Evolutionary conservation across 2,329 filamentous ascomycete genomes (phyloP).

Genomic region (Xylariaceae sp.): DNA sequence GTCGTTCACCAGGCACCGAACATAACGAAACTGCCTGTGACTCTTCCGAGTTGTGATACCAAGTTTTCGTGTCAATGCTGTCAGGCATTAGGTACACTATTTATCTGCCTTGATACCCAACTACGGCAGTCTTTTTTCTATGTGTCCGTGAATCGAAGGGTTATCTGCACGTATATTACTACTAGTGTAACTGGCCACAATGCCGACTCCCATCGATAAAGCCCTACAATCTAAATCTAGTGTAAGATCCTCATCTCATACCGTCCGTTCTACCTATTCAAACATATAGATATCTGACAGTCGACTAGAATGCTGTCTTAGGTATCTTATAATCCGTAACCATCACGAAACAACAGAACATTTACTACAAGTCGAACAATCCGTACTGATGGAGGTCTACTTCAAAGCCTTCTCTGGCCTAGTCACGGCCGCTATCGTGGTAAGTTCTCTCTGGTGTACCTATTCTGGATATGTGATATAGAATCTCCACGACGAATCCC

Average conservation of each 20-base stretch:
- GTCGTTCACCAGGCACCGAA: neutral
- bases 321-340: conserved; percentile 43
- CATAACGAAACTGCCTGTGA: neutral
- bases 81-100: too few species aligned
- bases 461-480: neutral
- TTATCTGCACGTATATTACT: neutral
- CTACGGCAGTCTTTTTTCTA: neutral
- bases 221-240: conserved; percentile 57
- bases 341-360: neutral
- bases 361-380: conserved; percentile 2
- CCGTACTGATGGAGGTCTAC: conserved; percentile 26
- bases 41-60: neutral
- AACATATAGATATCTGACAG: conserved; percentile 12
- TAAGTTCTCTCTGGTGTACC: conserved; percentile 6
- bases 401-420: conserved; percentile 69
- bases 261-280: neutral
- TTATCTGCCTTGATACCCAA: too few species aligned
- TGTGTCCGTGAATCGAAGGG: neutral
- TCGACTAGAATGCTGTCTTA: conserved; percentile 59
- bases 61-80: neutral
- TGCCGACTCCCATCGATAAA: conserved; percentile 66
- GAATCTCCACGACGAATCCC: neutral
- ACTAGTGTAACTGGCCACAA: conserved; percentile 34
- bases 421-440: conserved; percentile 69
- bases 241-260: conserved; percentile 38